Conservation (phyloP, 345 rosid genomes). For the Turritis glabra region DNA sequence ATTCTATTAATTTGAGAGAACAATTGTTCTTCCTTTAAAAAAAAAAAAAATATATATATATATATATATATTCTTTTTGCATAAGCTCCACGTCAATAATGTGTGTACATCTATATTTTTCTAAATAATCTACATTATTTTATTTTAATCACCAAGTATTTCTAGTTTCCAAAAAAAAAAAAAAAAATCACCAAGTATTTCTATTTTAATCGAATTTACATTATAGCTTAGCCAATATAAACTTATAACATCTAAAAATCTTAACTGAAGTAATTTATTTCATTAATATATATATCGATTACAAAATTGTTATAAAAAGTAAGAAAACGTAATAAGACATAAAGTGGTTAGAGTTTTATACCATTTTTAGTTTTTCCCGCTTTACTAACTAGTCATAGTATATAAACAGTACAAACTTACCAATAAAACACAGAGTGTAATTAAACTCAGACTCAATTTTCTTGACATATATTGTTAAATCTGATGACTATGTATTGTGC, state of each 20-base stretch:
- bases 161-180: too few species aligned
- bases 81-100: background rate
- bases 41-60: too few species aligned
- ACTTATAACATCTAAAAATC: background rate
- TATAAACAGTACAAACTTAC: background rate
- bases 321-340: too few species aligned
- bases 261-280: too few species aligned
- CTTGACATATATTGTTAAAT: background rate
- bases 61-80: too few species aligned
- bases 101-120: background rate
- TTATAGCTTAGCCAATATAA: background rate
- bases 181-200: background rate
- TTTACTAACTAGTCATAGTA: too few species aligned
- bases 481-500: slow-evolving; percentile 2
- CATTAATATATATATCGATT: too few species aligned
- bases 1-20: background rate
- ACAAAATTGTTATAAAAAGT: too few species aligned
- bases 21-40: background rate
- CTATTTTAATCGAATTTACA: background rate
- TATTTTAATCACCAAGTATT: background rate
- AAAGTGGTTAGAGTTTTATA: too few species aligned
- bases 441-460: background rate
- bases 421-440: background rate
- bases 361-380: too few species aligned
- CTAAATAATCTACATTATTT: background rate